Percentiles rank a stretch among this genome's conserved stretches.
These are phyloP conservation scores for Diaporthe velutina DNA, from an alignment of 2,329 filamentous ascomycete genomes.

Conservation along the genomic window DNA sequence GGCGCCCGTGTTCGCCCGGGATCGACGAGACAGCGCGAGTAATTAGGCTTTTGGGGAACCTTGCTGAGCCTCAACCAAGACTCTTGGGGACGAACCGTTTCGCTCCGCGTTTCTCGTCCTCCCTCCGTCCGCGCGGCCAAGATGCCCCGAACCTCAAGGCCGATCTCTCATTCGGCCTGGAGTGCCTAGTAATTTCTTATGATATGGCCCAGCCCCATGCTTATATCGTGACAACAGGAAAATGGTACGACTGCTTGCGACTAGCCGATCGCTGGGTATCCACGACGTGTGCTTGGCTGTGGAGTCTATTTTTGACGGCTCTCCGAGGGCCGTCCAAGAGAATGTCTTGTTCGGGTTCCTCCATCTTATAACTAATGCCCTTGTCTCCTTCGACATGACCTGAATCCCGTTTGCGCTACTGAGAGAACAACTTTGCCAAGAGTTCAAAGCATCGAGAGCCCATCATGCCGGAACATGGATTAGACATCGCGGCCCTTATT, in stretches of 20 bases:
- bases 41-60: conserved; percentile 11
- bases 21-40: conserved; percentile 11
- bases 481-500: neutral
- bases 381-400: neutral
- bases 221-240: neutral
- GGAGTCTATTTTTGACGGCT: conserved; percentile 18
- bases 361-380: neutral
- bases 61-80: conserved; percentile 26
- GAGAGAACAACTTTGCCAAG: neutral
- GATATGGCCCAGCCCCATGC: conserved; percentile 18
- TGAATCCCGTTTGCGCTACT: neutral
- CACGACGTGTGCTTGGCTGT: conserved; percentile 18
- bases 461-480: conserved; percentile 24
- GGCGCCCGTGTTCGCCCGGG: conserved; percentile 11
- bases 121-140: conserved; percentile 10
- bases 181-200: neutral
- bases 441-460: conserved; percentile 15
- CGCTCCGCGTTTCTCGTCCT: conserved; percentile 30
- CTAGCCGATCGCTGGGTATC: conserved; percentile 4
- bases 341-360: neutral
- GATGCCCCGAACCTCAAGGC: neutral
- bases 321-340: neutral
- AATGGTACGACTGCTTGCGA: conserved; percentile 17
- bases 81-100: conserved; percentile 30
- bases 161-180: conserved; percentile 14